Evolutionary conservation across 1,284 basidiomycete genomes (phyloP).

Genomic region (Mycocalia duriaeana): DNA sequence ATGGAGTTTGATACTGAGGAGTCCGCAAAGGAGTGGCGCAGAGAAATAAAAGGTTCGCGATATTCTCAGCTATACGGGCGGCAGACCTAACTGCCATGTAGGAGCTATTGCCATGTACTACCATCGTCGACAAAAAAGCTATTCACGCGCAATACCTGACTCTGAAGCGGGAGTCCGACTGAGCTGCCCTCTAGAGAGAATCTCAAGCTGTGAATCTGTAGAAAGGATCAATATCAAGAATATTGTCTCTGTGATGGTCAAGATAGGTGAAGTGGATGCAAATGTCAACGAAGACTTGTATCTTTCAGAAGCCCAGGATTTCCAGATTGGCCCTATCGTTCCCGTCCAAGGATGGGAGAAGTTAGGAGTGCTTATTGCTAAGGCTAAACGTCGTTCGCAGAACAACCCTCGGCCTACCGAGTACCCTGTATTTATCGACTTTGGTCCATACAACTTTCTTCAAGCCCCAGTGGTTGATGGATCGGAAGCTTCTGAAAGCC

Average conservation of each 20-base stretch:
- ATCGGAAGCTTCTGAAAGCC: constrained; percentile 12
- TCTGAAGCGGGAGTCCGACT: constrained; percentile 45
- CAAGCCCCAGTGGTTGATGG: constrained; percentile 14
- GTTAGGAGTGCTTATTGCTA: constrained; percentile 21
- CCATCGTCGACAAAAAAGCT: constrained; percentile 33
- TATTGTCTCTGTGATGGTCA: too few relatives aligned
- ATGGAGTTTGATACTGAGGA: constrained; percentile 58
- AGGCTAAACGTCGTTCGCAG: constrained; percentile 23
- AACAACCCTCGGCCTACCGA: constrained; percentile 9
- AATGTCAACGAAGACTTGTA: too few relatives aligned
- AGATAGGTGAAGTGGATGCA: too few relatives aligned
- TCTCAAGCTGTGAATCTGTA: too few relatives aligned
- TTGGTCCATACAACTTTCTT: constrained; percentile 35
- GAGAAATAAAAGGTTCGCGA: constrained; percentile 42
- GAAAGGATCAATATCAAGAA: too few relatives aligned
- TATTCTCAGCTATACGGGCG: neutral
- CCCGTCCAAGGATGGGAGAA: constrained; percentile 22
- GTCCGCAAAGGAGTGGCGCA: constrained; percentile 56
- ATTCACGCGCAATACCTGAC: constrained; percentile 25
- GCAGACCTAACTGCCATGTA: constrained; percentile 13
- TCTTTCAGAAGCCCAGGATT: constrained; percentile 21
- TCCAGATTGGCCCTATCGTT: constrained; percentile 29
- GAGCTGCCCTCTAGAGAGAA: constrained; percentile 49
- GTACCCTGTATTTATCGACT: constrained; percentile 35
- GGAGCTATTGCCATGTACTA: constrained; percentile 44